Evolutionary conservation across 2,329 filamentous ascomycete genomes (phyloP), one percentile per base, ranked within the genome.

Genomic region (Penicillium vulpinum): DNA sequence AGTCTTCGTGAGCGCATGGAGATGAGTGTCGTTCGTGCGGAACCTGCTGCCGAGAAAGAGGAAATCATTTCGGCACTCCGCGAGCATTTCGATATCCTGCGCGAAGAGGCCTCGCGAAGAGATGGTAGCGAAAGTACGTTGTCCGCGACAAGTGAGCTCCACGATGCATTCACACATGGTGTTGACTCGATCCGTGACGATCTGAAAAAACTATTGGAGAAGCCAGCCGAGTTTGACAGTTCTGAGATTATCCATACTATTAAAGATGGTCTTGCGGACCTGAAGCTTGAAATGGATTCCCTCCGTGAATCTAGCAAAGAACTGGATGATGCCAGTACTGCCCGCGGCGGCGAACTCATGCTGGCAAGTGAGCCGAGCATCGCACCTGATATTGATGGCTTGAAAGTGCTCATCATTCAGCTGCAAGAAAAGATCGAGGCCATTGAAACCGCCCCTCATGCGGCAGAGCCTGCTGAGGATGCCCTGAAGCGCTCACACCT

Each of bases 161-260:
- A 87, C 7, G 85, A 87, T 62, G 82, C 82, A 8, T 78, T 88
- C 60, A 83, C 85, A 54, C 84, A 87, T 46, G 91, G 92, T 2
- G 81, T 97, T 36, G 89, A 90, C 58, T 84, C 83, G 41, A 81
- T 97, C 33, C 85, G 91, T 5, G 81, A 84, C 16, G 92, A 97
- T 63, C 83, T 96, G 48, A 80, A 84, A 61, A 88, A 88, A 68
- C 82, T 94, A 16, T 81, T 86, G 22, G 87, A 93, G 70, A 94
- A 91, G 75, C 90, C 92, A 5, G 79, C 85, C 0, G 92, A 96
- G 66, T 83, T 93, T 73, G 92, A 89, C 0, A 93, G 90, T 58
- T 90, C 96, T 62, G 92, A 97, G 74, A 92, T 97, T 51, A 81
- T 97, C 1, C 90, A 96, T 58, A 91, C 90, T 0, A 81, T 97